phyloP scores from a whole-genome alignment of 2,329 filamentous ascomycete genomes.

The Kalaharituber pfeilii region DNA sequence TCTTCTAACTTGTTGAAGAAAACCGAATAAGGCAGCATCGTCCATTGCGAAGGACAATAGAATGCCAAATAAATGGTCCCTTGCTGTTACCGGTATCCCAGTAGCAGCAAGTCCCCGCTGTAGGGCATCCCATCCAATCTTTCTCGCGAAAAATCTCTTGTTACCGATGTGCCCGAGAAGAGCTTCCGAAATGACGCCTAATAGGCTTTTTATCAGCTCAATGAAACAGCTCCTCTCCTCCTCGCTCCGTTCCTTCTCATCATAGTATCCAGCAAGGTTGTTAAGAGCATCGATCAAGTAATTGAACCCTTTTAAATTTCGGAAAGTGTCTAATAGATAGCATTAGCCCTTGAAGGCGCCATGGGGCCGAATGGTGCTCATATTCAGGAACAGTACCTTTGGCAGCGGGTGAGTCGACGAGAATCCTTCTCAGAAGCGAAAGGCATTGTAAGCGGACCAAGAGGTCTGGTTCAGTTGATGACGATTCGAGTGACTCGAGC shows the following conservation, averaged over 20 bases:
- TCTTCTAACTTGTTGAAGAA: constrained; percentile 15
- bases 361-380: too few species aligned
- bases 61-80: constrained; percentile 67
- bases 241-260: constrained; percentile 43
- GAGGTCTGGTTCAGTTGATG: constrained; percentile 15
- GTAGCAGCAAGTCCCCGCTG: constrained; percentile 55
- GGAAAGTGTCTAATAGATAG: constrained; percentile 48
- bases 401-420: constrained; percentile 19
- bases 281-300: constrained; percentile 51
- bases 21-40: constrained; percentile 44
- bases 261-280: constrained; percentile 58
- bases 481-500: constrained; percentile 18
- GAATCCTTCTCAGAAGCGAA: constrained; percentile 17
- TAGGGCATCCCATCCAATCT: constrained; percentile 57
- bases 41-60: constrained; percentile 66
- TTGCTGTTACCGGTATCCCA: constrained; percentile 45
- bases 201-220: constrained; percentile 50
- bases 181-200: constrained; percentile 56
- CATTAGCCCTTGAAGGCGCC: not conserved
- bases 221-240: constrained; percentile 49
- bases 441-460: constrained; percentile 19
- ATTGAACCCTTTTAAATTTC: constrained; percentile 63
- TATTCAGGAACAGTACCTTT: constrained; percentile 13
- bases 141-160: constrained; percentile 70
- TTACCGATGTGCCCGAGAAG: constrained; percentile 72